Evolutionary conservation across 225 moss, liverwort and hornwort species (phyloP), one percentile per base, ranked within the genome.

Genomic region (Thuidium tamariscinum): DNA sequence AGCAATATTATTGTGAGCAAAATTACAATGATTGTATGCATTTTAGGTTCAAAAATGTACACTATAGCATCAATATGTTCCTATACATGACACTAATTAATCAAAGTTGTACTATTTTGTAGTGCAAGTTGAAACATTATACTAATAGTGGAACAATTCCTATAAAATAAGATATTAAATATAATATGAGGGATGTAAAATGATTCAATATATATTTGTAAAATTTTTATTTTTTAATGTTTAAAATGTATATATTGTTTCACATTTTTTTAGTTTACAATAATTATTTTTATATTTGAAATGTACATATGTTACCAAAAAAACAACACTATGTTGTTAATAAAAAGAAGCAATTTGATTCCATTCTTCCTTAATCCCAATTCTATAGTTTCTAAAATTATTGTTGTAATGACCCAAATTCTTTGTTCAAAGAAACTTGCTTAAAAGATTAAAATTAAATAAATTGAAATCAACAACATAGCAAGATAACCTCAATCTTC

Each of bases 401-500:
- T 0, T 64, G 0, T 10, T 10, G 20, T 65, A 20, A 36, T 5
- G 0, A 3, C 20, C 2, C 0, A 32, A 36, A n/a, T 3, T 20
- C 5, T 22, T 0, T 11, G 0, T 37, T 67, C 0, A 0, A 67
- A 37, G 7, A 13, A 13, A 37, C 4, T 9, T 22, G 37, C 13
- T 67, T 67, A 22, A 67, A 67, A 22, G 3, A 37, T 67, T 22
- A 13, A 67, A 7, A 67, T 37, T 22, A 22, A 67, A 67, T 37
- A 37, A 22, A 67, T 67, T 2, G 6, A 1, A 41, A 69, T 69
- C 41, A 69, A 41, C 3, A 41, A 41, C 26, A 26, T 41, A 41
- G 26, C 15, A 15, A 41, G 15, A 2, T 1, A 69, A 15, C 1
- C 0, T 26, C 9, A 16, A 26, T 41, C 41, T 0, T 5, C 5